A percentile compares a stretch with the other conserved stretches of the same genome.
Evolutionary conservation across 2,329 filamentous ascomycete genomes (phyloP).

Genomic region (Zymoseptoria crescenta): DNA sequence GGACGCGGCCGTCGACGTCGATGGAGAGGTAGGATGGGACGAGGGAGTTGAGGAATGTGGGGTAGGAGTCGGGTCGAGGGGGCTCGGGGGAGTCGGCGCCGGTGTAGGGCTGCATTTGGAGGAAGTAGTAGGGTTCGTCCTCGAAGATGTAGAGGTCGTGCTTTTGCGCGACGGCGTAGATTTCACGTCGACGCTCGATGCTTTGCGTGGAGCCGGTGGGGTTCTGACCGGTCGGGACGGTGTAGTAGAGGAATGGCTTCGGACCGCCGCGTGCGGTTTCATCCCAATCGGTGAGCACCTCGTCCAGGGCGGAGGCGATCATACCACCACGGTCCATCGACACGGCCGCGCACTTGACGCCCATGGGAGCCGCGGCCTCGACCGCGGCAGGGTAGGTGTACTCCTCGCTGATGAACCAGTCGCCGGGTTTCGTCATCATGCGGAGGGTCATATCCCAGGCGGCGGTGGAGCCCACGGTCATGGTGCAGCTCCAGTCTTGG

Average conservation of each 20-base stretch:
- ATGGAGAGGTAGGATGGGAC: constrained; percentile 74
- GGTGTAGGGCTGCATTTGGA: constrained; percentile 75
- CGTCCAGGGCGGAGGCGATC: constrained; percentile 53
- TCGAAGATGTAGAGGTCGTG: constrained; percentile 84
- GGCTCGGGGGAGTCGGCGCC: constrained; percentile 44
- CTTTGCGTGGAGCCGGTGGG: constrained; percentile 81
- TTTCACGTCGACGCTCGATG: constrained; percentile 55
- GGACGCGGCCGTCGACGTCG: constrained; percentile 76
- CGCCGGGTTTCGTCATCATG: constrained; percentile 68
- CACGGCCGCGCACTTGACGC: constrained; percentile 52
- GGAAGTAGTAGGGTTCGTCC: constrained; percentile 91
- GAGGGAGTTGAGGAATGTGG: constrained; percentile 65
- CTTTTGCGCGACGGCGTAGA: constrained; percentile 73
- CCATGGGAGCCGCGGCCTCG: constrained; percentile 57
- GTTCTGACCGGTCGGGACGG: constrained; percentile 77
- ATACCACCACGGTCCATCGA: constrained; percentile 61
- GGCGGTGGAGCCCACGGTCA: constrained; percentile 80
- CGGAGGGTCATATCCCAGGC: constrained; percentile 76
- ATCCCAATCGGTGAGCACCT: constrained; percentile 60
- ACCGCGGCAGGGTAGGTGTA: constrained; percentile 80
- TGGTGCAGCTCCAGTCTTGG: constrained; percentile 76
- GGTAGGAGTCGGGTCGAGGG: constrained; percentile 53
- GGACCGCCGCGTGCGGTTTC: constrained; percentile 45
- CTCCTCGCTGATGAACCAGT: constrained; percentile 77
- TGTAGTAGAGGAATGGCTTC: constrained; percentile 63